A percentile compares a stretch with the other conserved stretches of the same genome.
Conservation (phyloP, 2,329 filamentous ascomycete species). For the Pleoardoris graminearum region DNA sequence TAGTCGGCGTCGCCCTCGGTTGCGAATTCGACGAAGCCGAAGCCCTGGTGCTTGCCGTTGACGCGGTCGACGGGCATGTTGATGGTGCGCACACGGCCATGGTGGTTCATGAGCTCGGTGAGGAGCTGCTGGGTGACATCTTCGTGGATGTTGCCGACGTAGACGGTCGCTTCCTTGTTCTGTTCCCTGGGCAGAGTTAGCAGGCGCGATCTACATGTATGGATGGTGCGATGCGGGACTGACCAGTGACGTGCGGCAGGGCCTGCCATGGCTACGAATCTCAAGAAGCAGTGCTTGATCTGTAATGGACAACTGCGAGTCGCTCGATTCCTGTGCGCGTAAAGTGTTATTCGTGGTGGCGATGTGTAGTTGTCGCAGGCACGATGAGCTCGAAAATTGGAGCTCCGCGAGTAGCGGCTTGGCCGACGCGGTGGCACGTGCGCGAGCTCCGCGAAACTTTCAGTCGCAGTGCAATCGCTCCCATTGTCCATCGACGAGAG, state of each 20-base stretch:
- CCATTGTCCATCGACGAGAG: constrained; percentile 6
- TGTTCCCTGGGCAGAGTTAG: constrained; percentile 61
- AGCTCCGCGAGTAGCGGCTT: constrained; percentile 11
- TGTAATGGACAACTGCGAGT: too few species aligned
- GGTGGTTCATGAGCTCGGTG: constrained; percentile 98
- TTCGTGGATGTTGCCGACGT: constrained; percentile 98
- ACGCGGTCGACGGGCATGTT: constrained; percentile 98
- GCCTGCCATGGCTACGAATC: constrained; percentile 60
- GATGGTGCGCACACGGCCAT: constrained; percentile 95
- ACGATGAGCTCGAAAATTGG: constrained; percentile 6
- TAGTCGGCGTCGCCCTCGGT: constrained; percentile 96
- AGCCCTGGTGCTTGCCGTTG: constrained; percentile 94
- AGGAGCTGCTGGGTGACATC: constrained; percentile 86
- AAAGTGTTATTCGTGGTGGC: not conserved
- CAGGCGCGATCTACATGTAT: not conserved
- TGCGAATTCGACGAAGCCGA: constrained; percentile 98
- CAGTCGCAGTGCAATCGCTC: constrained; percentile 1
- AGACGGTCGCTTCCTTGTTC: constrained; percentile 97
- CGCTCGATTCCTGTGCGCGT: too few species aligned
- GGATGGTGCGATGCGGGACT: constrained; percentile 20
- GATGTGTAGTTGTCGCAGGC: constrained; percentile 2
- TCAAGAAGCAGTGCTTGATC: too few species aligned
- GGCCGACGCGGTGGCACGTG: constrained; percentile 17
- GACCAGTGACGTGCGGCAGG: constrained; percentile 74
- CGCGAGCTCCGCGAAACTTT: constrained; percentile 12